These are phyloP conservation scores for Avicennia marina DNA, from an alignment of 257 asterid genomes.

Conservation along the genomic window DNA sequence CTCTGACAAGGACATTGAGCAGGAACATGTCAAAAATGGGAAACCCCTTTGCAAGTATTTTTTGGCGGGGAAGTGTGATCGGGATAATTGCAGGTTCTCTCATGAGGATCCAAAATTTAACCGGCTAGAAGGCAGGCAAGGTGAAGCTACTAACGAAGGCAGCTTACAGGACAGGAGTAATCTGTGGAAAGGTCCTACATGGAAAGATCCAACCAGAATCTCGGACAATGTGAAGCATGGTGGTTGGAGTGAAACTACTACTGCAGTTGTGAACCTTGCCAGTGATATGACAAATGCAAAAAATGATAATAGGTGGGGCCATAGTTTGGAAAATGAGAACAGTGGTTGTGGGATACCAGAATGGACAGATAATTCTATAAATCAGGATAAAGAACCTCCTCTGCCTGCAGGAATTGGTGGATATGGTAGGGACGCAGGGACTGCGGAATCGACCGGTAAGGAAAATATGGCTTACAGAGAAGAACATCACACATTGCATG, in stretches of 20 bases:
- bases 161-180: conserved; percentile 22
- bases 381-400: conserved; percentile 22
- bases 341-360: conserved; percentile 27
- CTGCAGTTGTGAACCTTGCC: conserved; percentile 6
- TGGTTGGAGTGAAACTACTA: conserved; percentile 23
- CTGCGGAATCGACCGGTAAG: conserved; percentile 26
- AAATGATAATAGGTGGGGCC: conserved; percentile 25
- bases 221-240: conserved; percentile 27
- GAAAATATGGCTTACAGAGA: conserved; percentile 24
- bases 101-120: conserved; percentile 47
- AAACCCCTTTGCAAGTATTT: conserved; percentile 64
- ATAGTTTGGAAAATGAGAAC: conserved; percentile 31
- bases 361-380: conserved; percentile 22
- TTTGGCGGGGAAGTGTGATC: conserved; percentile 68
- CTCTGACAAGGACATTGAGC: conserved; percentile 37
- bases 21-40: conserved; percentile 29
- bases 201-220: conserved; percentile 28
- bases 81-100: conserved; percentile 68
- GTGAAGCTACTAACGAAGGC: conserved; percentile 29
- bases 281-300: conserved; percentile 22
- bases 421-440: conserved; percentile 27
- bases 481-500: conserved; percentile 23
- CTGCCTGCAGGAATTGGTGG: conserved; percentile 23
- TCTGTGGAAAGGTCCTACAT: conserved; percentile 27
- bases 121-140: conserved; percentile 34